Percentiles rank a stretch among this genome's conserved stretches.
Conservation (phyloP, 345 rosid genomes). For the Orychophragmus violaceus region DNA sequence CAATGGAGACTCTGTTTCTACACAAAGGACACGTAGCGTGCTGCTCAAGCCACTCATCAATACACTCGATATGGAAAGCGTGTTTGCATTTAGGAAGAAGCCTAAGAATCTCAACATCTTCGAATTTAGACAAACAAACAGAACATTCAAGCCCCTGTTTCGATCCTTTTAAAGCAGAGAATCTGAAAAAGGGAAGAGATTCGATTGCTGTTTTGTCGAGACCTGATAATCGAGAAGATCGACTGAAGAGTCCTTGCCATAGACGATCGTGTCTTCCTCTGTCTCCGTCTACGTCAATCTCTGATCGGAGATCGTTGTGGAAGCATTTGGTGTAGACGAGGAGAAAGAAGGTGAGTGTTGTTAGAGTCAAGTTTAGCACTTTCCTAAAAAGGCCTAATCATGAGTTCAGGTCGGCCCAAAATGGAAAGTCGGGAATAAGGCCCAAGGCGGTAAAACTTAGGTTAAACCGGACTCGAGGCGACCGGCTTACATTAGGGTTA, state of each 20-base stretch:
- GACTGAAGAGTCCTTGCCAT: conserved; percentile 22
- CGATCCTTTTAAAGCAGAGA: conserved; percentile 75
- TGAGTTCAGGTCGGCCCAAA: too few relatives aligned
- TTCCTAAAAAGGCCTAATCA: too few relatives aligned
- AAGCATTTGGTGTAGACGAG: conserved; percentile 68
- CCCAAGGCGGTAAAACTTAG: too few relatives aligned
- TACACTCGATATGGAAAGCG: conserved; percentile 78
- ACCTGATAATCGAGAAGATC: conserved; percentile 60
- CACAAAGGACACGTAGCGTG: conserved; percentile 93
- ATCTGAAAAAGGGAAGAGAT: conserved; percentile 84
- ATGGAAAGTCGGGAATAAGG: too few relatives aligned
- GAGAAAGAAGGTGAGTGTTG: conserved; percentile 49
- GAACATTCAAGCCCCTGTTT: conserved; percentile 81
- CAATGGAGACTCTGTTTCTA: conserved; percentile 50
- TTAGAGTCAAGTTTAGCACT: too few relatives aligned
- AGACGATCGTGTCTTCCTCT: conserved; percentile 14
- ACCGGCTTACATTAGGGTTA: too few relatives aligned
- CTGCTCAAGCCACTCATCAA: conserved; percentile 86
- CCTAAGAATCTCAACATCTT: conserved; percentile 70
- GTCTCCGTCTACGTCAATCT: not conserved
- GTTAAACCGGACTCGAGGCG: too few relatives aligned
- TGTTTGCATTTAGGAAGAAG: conserved; percentile 83
- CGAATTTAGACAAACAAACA: conserved; percentile 81
- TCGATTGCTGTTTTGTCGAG: conserved; percentile 64
- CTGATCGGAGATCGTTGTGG: conserved; percentile 36